These are phyloP conservation scores for Sedum album DNA, from an alignment of 164 flowering plant genomes.

Conservation along the genomic window DNA sequence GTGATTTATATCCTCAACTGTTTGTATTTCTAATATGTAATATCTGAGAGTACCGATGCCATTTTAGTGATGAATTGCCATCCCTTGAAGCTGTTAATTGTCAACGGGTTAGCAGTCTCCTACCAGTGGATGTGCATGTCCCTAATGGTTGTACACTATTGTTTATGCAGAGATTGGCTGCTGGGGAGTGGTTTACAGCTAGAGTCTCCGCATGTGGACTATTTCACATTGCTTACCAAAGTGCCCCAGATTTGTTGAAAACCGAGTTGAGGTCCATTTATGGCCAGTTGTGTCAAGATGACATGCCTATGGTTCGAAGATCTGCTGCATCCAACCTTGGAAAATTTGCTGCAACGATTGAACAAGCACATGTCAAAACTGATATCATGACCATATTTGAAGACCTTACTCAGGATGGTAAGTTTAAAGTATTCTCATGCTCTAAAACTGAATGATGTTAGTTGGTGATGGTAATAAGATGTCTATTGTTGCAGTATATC, in stretches of 20 bases:
- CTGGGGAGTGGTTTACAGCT: conserved; percentile 99
- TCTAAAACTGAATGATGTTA: neutral
- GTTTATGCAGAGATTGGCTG: conserved; percentile 70
- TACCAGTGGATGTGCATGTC: neutral
- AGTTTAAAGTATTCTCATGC: neutral
- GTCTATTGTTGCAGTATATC: neutral
- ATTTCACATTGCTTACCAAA: conserved; percentile 93
- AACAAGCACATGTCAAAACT: conserved; percentile 67
- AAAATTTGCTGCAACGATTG: conserved; percentile 95
- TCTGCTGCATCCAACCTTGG: conserved; percentile 96
- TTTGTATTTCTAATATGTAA: neutral
- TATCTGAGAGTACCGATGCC: neutral
- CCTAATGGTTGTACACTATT: conserved; percentile 1
- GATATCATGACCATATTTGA: conserved; percentile 91
- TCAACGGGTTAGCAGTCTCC: neutral
- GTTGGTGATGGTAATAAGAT: neutral
- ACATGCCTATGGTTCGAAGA: conserved; percentile 99
- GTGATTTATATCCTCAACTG: conserved; percentile 19
- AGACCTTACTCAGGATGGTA: conserved; percentile 96
- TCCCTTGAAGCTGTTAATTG: neutral
- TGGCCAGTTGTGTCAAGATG: conserved; percentile 92
- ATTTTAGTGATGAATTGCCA: neutral
- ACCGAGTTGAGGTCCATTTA: conserved; percentile 71
- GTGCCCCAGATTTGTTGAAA: conserved; percentile 76
- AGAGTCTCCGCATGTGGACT: conserved; percentile 95